Evolutionary conservation across 352 stramenopile species (phyloP).

Genomic region (Pythium apleroticum): DNA sequence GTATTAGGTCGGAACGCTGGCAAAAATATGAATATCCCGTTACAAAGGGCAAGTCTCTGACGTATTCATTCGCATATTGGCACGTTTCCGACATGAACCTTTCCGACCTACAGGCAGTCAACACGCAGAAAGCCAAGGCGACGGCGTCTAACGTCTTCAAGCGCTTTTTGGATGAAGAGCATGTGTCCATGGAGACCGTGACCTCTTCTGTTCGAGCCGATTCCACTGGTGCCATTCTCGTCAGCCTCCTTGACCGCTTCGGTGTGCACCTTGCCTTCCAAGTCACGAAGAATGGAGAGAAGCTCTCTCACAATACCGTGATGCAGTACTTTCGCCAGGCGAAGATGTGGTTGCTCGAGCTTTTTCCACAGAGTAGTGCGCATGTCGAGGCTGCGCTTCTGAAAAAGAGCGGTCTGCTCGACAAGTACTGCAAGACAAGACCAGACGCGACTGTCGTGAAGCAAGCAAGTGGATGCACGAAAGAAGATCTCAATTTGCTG

Average conservation of each 20-base stretch:
- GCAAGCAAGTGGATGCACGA: background rate
- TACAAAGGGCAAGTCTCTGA: background rate
- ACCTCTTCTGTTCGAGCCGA: background rate
- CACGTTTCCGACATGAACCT: constrained; percentile 5
- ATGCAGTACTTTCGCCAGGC: constrained; percentile 21
- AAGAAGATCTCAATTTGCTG: background rate
- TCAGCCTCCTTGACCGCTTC: constrained; percentile 17
- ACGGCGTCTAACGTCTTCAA: background rate
- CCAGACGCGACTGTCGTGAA: background rate
- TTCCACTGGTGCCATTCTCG: background rate
- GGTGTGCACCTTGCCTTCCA: constrained; percentile 20
- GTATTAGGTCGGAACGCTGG: background rate
- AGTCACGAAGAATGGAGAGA: constrained; percentile 4
- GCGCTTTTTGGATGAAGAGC: background rate
- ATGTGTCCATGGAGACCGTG: background rate
- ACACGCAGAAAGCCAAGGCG: constrained; percentile 2
- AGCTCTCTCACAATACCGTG: constrained; percentile 10
- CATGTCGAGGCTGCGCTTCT: constrained; percentile 3
- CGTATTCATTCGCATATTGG: background rate
- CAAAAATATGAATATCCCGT: background rate
- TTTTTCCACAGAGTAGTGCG: constrained; percentile 14
- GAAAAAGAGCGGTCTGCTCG: background rate
- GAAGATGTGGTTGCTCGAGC: constrained; percentile 18
- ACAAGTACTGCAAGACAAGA: background rate
- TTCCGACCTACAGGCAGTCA: background rate